Percentiles rank a stretch among this genome's conserved stretches.
phyloP scores from a whole-genome alignment of 73 alveolate species.

The Loxodes magnus region DNA sequence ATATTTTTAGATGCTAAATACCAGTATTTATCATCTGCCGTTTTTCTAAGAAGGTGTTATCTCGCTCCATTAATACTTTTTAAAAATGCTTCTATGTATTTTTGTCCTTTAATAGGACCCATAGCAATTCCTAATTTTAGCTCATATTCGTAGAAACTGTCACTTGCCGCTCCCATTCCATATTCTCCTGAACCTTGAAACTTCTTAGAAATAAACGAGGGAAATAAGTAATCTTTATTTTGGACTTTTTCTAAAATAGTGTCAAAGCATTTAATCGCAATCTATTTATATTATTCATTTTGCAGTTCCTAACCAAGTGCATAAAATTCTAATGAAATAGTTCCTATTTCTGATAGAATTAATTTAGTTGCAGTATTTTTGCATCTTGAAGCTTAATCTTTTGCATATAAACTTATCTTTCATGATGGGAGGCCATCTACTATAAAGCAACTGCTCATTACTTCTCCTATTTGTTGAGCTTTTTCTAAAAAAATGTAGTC shows the following conservation, averaged over 20 bases:
- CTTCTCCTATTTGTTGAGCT: slow-evolving; percentile 4
- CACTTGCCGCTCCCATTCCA: slow-evolving; percentile 9
- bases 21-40: too few species aligned
- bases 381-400: not conserved
- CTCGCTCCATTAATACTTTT: too few species aligned
- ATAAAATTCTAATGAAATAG: not conserved
- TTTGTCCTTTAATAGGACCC: too few species aligned
- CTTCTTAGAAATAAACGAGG: not conserved
- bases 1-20: too few species aligned
- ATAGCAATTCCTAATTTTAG: not conserved
- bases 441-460: not conserved
- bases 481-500: slow-evolving; percentile 2
- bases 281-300: not conserved
- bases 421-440: not conserved
- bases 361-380: not conserved
- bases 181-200: not conserved
- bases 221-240: not conserved
- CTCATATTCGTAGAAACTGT: slow-evolving; percentile 9
- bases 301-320: not conserved
- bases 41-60: too few species aligned
- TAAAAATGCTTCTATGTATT: too few species aligned
- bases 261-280: too few species aligned
- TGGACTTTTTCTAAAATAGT: too few species aligned
- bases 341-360: not conserved
- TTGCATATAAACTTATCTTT: not conserved